phyloP scores from a whole-genome alignment of 305 asterid species.

The Fraxinus sp. region DNA sequence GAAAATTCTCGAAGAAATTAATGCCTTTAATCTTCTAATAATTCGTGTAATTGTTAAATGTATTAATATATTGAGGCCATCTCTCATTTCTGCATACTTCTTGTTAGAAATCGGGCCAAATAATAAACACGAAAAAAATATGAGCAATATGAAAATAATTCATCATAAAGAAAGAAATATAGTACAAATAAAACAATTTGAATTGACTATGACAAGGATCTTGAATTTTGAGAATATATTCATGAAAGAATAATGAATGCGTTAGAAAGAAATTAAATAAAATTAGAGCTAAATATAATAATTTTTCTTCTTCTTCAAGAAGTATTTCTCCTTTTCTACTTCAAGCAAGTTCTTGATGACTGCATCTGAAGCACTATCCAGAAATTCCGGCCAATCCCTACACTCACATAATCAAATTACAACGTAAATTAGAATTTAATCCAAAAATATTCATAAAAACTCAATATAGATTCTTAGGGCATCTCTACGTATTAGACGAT shows the following conservation, averaged over 20 bases:
- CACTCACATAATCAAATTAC: neutral
- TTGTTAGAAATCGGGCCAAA: too few relatives aligned
- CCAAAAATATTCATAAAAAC: neutral
- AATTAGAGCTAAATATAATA: neutral
- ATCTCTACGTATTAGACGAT: neutral
- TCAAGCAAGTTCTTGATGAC: constrained; percentile 17
- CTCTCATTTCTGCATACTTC: neutral
- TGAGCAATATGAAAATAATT: too few relatives aligned
- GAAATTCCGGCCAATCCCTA: constrained; percentile 16
- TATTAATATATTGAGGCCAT: neutral
- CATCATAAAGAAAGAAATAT: too few relatives aligned
- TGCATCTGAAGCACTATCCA: constrained; percentile 13
- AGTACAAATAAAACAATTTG: neutral
- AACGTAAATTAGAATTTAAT: neutral
- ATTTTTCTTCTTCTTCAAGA: neutral
- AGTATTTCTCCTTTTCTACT: neutral
- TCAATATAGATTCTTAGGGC: neutral
- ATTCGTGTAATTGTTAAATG: neutral
- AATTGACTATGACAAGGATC: neutral
- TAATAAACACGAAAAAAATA: too few relatives aligned
- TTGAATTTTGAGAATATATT: neutral
- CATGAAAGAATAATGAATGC: neutral
- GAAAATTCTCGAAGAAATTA: neutral
- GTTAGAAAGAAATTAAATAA: neutral
- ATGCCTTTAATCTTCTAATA: neutral